Conservation (phyloP, 257 asterid genomes). For the Phtheirospermum japonicum region DNA sequence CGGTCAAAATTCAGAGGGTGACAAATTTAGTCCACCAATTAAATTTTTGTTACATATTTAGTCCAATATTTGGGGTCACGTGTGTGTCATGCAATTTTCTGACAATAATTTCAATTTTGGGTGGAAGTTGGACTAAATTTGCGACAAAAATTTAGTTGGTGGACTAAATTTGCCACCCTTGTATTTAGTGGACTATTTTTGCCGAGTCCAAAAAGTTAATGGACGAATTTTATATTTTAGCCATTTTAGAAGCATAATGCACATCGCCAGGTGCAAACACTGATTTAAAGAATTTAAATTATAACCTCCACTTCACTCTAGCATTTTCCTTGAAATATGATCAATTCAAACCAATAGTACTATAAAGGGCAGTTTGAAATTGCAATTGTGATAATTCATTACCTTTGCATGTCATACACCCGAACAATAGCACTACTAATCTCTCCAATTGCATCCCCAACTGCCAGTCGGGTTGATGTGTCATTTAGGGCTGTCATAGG, state of each 20-base stretch:
- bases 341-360: constrained; percentile 12
- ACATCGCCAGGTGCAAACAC: constrained; percentile 1
- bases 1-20: no score
- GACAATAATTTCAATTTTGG: no score
- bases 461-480: constrained; percentile 75
- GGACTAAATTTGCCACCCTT: no score
- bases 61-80: no score
- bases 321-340: neutral
- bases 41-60: no score
- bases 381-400: constrained; percentile 23
- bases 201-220: no score
- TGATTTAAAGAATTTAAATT: constrained; percentile 6
- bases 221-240: no score
- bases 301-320: constrained; percentile 11
- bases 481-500: constrained; percentile 88
- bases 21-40: no score
- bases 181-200: no score
- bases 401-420: constrained; percentile 96
- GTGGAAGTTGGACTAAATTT: no score
- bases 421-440: constrained; percentile 63
- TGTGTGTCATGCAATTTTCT: no score
- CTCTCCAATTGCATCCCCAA: constrained; percentile 93
- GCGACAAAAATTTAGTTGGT: no score
- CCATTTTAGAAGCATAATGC: constrained; percentile 18
- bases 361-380: constrained; percentile 5